Evolutionary conservation across 768 basidiomycete genomes (phyloP).

Genomic region (Auriculariales sp.): DNA sequence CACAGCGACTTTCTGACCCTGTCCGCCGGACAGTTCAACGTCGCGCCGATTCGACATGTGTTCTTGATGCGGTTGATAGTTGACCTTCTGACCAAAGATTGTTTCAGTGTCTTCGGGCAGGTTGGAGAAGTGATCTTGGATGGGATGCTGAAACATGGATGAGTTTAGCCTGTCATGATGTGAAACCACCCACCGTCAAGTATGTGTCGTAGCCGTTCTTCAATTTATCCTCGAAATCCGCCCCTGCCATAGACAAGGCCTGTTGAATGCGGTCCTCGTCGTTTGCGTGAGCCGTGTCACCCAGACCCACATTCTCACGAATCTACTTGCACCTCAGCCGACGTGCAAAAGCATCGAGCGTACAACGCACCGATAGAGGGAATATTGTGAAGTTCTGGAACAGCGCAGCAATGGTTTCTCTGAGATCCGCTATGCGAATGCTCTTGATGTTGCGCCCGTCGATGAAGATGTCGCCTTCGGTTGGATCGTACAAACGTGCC

Average conservation of each 20-base stretch:
- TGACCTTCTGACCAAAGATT: slow-evolving; percentile 44
- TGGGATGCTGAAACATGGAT: slow-evolving; percentile 45
- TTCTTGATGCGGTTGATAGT: slow-evolving; percentile 30
- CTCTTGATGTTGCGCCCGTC: slow-evolving; percentile 47
- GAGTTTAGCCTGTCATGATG: not conserved
- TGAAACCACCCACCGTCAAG: not conserved
- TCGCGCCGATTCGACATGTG: slow-evolving; percentile 18
- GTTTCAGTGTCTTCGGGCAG: slow-evolving; percentile 50
- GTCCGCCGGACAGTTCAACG: slow-evolving; percentile 45
- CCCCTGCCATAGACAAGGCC: slow-evolving; percentile 57
- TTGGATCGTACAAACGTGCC: slow-evolving; percentile 53
- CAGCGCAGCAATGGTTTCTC: slow-evolving; percentile 50
- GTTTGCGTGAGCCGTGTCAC: slow-evolving; percentile 39
- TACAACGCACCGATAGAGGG: slow-evolving; percentile 52
- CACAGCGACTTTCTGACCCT: slow-evolving; percentile 60
- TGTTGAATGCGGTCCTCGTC: slow-evolving; percentile 43
- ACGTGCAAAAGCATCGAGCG: too few species aligned
- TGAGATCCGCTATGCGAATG: slow-evolving; percentile 43
- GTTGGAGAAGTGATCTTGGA: slow-evolving; percentile 50
- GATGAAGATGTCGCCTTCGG: slow-evolving; percentile 52
- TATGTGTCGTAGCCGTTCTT: slow-evolving; percentile 58
- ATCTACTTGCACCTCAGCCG: slow-evolving; percentile 28
- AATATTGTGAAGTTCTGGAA: slow-evolving; percentile 77
- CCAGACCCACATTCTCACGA: slow-evolving; percentile 62
- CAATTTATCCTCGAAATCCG: slow-evolving; percentile 45